Base-by-base conservation (phyloP, 139 green algal species). In the Mychonastes homosphaera region DNA sequence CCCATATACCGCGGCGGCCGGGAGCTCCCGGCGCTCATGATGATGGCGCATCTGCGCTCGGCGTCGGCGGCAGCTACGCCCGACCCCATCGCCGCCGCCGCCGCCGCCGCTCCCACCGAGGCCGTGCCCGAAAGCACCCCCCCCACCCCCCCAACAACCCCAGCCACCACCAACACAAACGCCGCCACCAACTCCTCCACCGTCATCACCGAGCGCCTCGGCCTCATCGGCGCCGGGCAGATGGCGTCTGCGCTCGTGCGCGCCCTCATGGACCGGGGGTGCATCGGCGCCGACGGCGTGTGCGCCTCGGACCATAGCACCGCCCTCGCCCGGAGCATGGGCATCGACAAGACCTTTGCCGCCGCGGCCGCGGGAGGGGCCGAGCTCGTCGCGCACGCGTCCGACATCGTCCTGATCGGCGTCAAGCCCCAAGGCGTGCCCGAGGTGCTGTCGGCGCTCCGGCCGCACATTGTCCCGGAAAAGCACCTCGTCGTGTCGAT, bases 361-460 rank as follows among this genome's bases (percentile, higher is more conserved):
- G 69, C 65, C 1, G 76, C 39, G 0, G 44, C 71, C 1, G 77
- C 72, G 29, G 67, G 78, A 3, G 72, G 51, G 8, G 35, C 4
- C 50, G n/a, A 29, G 10, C 60, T 88, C 68, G 78, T 96, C 1
- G 83, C 78, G 4, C 49, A 78, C 47, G 76, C 80, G 30, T 55
- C 40, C 7, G 87, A 96, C 46, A 71, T 96, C 1, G 46, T 95
- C 6, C 93, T 97, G 69, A 63, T 97, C 5, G 84, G 85, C 2
- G 87, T 95, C 6, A 97, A 97, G 81, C 90, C 90, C 2, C 77
- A 96, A 63, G 80, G 88, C 55, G 85, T 96, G 19, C 53, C 58
- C 44, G 2, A 39, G 51, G 65, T 78, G 33, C 71, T 77, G 2
- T 41, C 59, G 26, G 70, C 72, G 44, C 59, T 60, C 15, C 56